Evolutionary conservation across 108 stramenopile genomes (phyloP).

Genomic region (Cyclostephanos tholiformis): DNA sequence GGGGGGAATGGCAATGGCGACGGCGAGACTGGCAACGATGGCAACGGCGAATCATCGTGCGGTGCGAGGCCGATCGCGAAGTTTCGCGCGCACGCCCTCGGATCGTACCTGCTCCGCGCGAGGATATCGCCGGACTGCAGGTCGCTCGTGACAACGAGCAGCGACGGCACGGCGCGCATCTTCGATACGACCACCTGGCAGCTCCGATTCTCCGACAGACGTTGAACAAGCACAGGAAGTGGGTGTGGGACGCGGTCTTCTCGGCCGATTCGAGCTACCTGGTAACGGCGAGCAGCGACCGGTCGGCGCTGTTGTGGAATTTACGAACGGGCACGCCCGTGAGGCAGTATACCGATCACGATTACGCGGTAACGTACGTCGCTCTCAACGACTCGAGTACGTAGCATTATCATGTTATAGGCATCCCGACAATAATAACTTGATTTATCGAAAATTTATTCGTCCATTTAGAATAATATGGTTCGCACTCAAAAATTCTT

Average conservation of each 20-base stretch:
- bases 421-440: background rate
- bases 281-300: constrained; percentile 94
- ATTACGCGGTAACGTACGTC: constrained; percentile 94
- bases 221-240: constrained; percentile 83
- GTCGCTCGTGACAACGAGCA: constrained; percentile 90
- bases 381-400: constrained; percentile 95
- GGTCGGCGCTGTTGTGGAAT: constrained; percentile 94
- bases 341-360: constrained; percentile 91
- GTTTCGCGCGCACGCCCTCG: constrained; percentile 81
- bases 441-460: background rate
- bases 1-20: constrained; percentile 27
- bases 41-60: no score
- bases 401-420: constrained; percentile 16
- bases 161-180: constrained; percentile 89
- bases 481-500: no score
- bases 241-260: constrained; percentile 98
- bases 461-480: no score
- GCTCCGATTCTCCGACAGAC: constrained; percentile 73
- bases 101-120: constrained; percentile 79
- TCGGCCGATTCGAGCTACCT: constrained; percentile 96
- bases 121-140: constrained; percentile 84
- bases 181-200: constrained; percentile 88
- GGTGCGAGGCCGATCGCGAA: constrained; percentile 53
- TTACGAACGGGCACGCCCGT: constrained; percentile 91
- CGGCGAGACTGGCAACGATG: no score